Base-by-base conservation (phyloP, 176 grass and related monocot genomes). In the Pontederia crassipes region DNA sequence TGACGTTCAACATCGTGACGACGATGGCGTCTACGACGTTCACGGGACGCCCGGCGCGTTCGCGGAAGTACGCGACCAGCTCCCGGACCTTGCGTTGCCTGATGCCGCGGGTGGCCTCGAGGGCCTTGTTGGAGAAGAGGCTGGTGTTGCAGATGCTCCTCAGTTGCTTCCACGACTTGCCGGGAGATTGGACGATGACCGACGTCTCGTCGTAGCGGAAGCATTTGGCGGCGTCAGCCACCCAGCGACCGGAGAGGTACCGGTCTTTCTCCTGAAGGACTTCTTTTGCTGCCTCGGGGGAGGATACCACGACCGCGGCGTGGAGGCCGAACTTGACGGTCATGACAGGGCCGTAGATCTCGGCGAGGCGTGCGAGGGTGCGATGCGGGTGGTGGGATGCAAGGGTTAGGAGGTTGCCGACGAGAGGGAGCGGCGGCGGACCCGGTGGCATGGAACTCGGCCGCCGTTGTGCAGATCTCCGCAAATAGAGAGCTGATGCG, bases 171-270 rank as follows among this genome's bases (percentile, higher is more conserved):
- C 78, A 85, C 62, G 78, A 85, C 18, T 45, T 16, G 54, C 49
- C 73, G 71, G 84, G 85, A 48, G 86, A 78, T 29, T 64, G n/a
- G 78, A 81, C 78, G 48, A 57, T 78, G 55, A 89, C 57, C 71
- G 81, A 78, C 0, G 76, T 45, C 71, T 58, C 78, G 55, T 74
- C 63, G 66, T 89, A 85, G 62, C 68, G 78, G 29, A 89, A 63
- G 28, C 58, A 18, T 15, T 53, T 18, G 45, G 48, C 55, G 17
- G 62, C 52, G 54, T 76, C 46, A 28, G 49, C 4, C 11, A 17
- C 14, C 13, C 40, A 63, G 54, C 73, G 49, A 16, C 56, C 50
- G 49, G 62, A 46, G 73, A 66, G 65, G 49, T 50, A 17, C 40
- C 55, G 73, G 55, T 76, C 73, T 12, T 76, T 62, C 10, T 62